Base-by-base conservation (phyloP, 495 filamentous ascomycete species). In the Emericellopsis terricola region DNA sequence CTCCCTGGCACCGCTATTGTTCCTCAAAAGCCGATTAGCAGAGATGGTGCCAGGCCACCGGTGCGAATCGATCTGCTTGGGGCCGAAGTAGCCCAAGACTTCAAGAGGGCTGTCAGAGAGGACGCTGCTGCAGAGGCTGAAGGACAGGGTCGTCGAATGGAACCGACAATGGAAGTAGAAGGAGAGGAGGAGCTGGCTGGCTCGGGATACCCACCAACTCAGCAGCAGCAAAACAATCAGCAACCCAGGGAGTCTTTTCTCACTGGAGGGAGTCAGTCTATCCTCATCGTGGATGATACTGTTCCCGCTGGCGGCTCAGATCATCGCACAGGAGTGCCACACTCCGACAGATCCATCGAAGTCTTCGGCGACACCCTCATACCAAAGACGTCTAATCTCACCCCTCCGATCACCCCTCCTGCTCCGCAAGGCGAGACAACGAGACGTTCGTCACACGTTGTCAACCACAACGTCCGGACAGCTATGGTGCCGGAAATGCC, bases 211-310 rank as follows among this genome's bases (percentile, higher is more conserved):
- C n/a, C n/a, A n/a, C n/a, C n/a, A n/a, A n/a, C n/a, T n/a, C n/a
- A n/a, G n/a, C n/a, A n/a, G n/a, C n/a, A n/a, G n/a, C n/a, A n/a
- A n/a, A n/a, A n/a, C n/a, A n/a, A n/a, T n/a, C n/a, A n/a, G n/a
- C n/a, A n/a, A n/a, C n/a, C n/a, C n/a, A n/a, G n/a, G 31, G 60
- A 66, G 37, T 50, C 48, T 33, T 73, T 63, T 19, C 60, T 91
- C 20, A 87, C 82, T 0, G 64, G 61, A 24, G 81, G 81, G 5
- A 91, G 81, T 52, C 69, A 80, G 41, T 91, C 83, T 0, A 89
- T 94, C 41, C 70, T 91, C 19, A 89, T 94, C 43, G 72, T 92
- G 11, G 80, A 94, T 47, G 78, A 77, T 34, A 76, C 73, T 3
- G 37, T 63, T 14, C 48, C 54, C 18, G 48, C 41, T 9, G 56